Evolutionary conservation across 2,329 filamentous ascomycete genomes (phyloP).

Genomic region (Alternaria sp.): DNA sequence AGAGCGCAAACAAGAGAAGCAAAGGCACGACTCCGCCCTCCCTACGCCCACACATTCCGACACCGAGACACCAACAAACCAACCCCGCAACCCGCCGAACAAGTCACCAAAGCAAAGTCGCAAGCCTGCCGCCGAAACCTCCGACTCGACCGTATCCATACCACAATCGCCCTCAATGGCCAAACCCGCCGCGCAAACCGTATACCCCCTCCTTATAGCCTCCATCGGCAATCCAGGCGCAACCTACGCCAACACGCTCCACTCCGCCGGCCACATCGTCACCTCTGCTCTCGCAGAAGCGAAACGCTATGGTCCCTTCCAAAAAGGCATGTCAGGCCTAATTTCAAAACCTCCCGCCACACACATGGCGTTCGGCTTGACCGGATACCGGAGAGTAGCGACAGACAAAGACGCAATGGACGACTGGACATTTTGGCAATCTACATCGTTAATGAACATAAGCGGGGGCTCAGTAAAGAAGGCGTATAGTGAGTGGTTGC

Average conservation of each 20-base stretch:
- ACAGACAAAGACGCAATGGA: conserved; percentile 30
- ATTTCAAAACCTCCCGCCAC: conserved; percentile 36
- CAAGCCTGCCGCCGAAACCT: not conserved
- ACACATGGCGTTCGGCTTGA: conserved; percentile 52
- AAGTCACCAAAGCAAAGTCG: conserved; percentile 17
- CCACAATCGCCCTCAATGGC: conserved; percentile 10
- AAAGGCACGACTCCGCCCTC: conserved; percentile 11
- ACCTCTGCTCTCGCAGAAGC: conserved; percentile 55
- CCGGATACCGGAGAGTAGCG: conserved; percentile 24
- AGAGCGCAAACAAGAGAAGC: conserved; percentile 30
- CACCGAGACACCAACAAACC: conserved; percentile 12
- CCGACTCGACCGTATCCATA: not conserved
- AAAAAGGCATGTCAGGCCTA: conserved; percentile 37
- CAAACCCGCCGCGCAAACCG: conserved; percentile 34
- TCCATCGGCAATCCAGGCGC: conserved; percentile 82
- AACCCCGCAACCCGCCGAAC: conserved; percentile 20
- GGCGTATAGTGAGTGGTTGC: conserved; percentile 65
- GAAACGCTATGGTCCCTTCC: conserved; percentile 40
- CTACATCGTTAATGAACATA: conserved; percentile 81
- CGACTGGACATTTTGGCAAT: conserved; percentile 73
- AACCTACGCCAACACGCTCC: conserved; percentile 75
- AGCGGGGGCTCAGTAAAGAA: conserved; percentile 73
- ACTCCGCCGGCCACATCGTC: conserved; percentile 84
- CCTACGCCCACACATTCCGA: conserved; percentile 29
- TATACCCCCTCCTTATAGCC: conserved; percentile 71